A percentile compares a stretch with the other conserved stretches of the same genome.
Evolutionary conservation across 148 eudicot genomes (phyloP).

Genomic region (Rhododendron mucronatum): DNA sequence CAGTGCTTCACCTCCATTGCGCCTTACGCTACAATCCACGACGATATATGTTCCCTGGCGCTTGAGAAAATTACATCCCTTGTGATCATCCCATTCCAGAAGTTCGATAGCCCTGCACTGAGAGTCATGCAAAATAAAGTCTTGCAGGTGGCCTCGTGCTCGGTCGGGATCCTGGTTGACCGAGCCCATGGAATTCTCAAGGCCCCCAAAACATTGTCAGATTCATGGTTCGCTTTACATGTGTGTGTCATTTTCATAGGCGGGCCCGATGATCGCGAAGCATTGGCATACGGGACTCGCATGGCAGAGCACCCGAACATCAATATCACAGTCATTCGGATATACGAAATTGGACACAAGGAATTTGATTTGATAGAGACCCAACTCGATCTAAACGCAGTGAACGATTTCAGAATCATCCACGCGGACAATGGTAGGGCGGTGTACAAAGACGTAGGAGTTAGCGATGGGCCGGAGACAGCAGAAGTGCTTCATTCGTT

Average conservation of each 20-base stretch:
- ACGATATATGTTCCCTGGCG: slow-evolving; percentile 15
- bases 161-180: slow-evolving; percentile 21
- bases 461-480: not conserved
- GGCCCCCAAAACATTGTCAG: too few relatives aligned
- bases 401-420: not conserved
- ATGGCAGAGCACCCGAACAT: slow-evolving; percentile 28
- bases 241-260: slow-evolving; percentile 27
- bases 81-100: slow-evolving; percentile 21
- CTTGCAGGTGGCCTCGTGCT: slow-evolving; percentile 7
- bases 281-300: slow-evolving; percentile 23
- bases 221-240: not conserved
- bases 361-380: not conserved
- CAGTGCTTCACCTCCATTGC: slow-evolving; percentile 28
- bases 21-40: slow-evolving; percentile 18
- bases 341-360: not conserved
- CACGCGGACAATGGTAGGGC: not conserved
- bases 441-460: not conserved
- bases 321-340: slow-evolving; percentile 16
- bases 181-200: slow-evolving; percentile 1
- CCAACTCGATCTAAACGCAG: not conserved
- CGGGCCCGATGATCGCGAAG: slow-evolving; percentile 39
- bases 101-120: not conserved
- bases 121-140: not conserved
- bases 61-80: slow-evolving; percentile 21
- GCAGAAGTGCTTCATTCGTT: not conserved